A percentile compares a stretch with the other conserved stretches of the same genome.
phyloP scores from a whole-genome alignment of 1,284 basidiomycete genomes.

The Naganishia cerealis region DNA sequence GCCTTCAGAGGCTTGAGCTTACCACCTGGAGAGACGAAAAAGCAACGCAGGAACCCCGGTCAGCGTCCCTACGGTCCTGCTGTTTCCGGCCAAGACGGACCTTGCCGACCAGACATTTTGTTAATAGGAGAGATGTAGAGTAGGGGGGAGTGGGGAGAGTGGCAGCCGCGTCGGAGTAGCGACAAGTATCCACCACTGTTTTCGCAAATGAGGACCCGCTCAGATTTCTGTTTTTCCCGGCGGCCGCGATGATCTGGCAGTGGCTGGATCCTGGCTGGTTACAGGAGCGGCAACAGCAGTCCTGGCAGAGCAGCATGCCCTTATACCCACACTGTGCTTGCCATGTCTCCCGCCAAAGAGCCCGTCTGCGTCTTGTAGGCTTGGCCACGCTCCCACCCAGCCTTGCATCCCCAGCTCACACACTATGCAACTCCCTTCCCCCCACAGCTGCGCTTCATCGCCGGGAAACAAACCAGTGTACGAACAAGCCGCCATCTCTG shows the following conservation, averaged over 20 bases:
- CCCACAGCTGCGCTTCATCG: conserved; percentile 67
- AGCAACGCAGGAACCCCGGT: not conserved
- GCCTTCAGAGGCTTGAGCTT: conserved; percentile 33
- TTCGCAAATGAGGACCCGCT: not conserved
- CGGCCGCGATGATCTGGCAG: too few relatives aligned
- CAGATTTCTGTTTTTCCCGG: conserved; percentile 5
- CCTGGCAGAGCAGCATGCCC: not conserved
- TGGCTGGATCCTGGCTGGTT: too few relatives aligned
- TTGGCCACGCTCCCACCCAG: not conserved
- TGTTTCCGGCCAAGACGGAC: not conserved
- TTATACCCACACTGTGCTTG: not conserved
- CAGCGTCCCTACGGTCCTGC: not conserved
- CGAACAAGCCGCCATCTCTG: conserved; percentile 67
- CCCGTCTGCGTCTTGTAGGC: conserved; percentile 54
- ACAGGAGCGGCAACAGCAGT: too few relatives aligned
- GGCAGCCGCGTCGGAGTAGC: not conserved
- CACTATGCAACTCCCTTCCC: not conserved
- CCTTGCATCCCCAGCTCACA: not conserved
- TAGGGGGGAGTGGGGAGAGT: not conserved
- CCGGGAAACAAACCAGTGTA: conserved; percentile 65
- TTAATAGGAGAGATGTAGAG: not conserved
- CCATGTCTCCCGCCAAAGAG: conserved; percentile 33
- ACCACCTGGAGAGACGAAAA: conserved; percentile 16
- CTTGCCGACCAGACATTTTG: conserved; percentile 32
- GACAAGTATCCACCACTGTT: not conserved